Conservation (phyloP, 192 early-diverging fungal species). For the Mortierella hygrophila region DNA sequence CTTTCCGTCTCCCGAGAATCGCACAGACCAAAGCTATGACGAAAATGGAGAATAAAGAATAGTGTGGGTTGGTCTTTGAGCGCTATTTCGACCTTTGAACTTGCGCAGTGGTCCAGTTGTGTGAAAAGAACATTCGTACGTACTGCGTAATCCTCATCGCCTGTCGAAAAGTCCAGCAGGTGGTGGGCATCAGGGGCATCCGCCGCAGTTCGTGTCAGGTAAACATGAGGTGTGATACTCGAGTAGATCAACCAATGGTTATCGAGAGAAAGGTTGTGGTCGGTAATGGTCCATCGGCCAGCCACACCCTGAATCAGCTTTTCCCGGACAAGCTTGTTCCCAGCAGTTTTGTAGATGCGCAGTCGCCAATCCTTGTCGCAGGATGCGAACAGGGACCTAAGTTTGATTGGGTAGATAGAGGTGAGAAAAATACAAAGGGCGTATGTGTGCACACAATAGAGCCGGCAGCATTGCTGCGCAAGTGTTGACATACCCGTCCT, state of each 20-base stretch:
- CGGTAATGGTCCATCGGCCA: slow-evolving; percentile 80
- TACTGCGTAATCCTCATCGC: slow-evolving; percentile 29
- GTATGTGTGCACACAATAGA: not conserved
- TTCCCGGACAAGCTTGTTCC: slow-evolving; percentile 50
- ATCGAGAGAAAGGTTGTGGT: slow-evolving; percentile 59
- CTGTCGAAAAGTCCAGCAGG: slow-evolving; percentile 56
- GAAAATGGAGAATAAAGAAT: not conserved
- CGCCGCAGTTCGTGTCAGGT: slow-evolving; percentile 61
- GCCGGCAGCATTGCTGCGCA: slow-evolving; percentile 15
- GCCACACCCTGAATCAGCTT: slow-evolving; percentile 56
- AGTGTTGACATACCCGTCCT: slow-evolving; percentile 52
- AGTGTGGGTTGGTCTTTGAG: not conserved
- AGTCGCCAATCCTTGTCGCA: slow-evolving; percentile 72
- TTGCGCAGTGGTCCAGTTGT: not conserved
- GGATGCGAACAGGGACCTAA: slow-evolving; percentile 66
- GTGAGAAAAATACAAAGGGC: not conserved
- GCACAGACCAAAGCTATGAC: slow-evolving; percentile 71
- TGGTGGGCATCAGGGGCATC: slow-evolving; percentile 48
- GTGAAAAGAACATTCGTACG: not conserved
- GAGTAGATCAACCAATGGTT: slow-evolving; percentile 69
- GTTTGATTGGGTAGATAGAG: not conserved
- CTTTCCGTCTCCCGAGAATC: slow-evolving; percentile 69
- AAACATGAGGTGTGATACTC: slow-evolving; percentile 71
- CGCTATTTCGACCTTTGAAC: not conserved
- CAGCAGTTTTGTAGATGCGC: slow-evolving; percentile 69